A percentile compares a stretch with the other conserved stretches of the same genome.
phyloP scores from a whole-genome alignment of 495 filamentous ascomycete species.

The Talaromyces trachyspermus region DNA sequence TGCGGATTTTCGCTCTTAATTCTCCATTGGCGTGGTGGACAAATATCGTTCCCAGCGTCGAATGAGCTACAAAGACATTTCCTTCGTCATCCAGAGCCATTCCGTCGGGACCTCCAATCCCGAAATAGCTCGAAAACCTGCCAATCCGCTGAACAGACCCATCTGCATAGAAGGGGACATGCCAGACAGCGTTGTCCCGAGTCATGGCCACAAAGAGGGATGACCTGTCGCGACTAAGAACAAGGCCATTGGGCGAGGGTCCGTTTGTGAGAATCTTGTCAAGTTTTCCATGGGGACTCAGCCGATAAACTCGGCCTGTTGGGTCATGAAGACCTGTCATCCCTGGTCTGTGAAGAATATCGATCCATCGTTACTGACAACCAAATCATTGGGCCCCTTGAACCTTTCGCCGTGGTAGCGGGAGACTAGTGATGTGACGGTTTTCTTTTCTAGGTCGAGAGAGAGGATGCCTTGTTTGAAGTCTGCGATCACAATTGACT shows the following conservation, averaged over 20 bases:
- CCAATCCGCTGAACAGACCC: constrained; percentile 10
- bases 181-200: constrained; percentile 20
- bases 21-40: constrained; percentile 8
- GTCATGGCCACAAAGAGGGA: constrained; percentile 25
- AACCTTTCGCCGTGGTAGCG: constrained; percentile 10
- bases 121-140: constrained; percentile 9
- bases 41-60: constrained; percentile 8
- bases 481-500: constrained; percentile 7
- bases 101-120: constrained; percentile 9
- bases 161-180: constrained; percentile 19
- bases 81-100: constrained; percentile 7
- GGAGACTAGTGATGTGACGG: neutral
- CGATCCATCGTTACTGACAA: neutral
- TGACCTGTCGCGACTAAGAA: constrained; percentile 15
- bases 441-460: constrained; percentile 2
- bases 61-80: constrained; percentile 10
- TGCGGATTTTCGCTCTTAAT: neutral
- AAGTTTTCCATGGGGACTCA: constrained; percentile 12
- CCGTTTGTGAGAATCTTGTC: constrained; percentile 21
- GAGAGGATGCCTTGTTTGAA: constrained; percentile 10
- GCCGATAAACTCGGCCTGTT: constrained; percentile 20
- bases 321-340: constrained; percentile 18
- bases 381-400: constrained; percentile 11
- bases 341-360: constrained; percentile 11
- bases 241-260: constrained; percentile 21